phyloP scores from a whole-genome alignment of 805 yeast genomes.

The Kazachstania psychrophila region DNA sequence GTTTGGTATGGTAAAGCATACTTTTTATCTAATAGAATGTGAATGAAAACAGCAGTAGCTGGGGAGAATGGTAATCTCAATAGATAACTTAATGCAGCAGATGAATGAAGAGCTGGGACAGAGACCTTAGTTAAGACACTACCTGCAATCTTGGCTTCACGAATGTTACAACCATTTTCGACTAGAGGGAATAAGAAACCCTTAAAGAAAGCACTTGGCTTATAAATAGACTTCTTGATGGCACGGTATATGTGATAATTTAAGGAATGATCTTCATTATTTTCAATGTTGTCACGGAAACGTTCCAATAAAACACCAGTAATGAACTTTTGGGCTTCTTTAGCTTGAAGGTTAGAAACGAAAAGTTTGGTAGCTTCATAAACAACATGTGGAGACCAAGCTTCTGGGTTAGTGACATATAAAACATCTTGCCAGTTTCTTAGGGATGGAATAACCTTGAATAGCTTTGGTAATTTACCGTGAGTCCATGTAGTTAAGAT shows the following conservation, averaged over 20 bases:
- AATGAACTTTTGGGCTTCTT: slow-evolving; percentile 81
- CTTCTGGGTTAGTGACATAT: slow-evolving; percentile 83
- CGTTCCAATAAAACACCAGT: slow-evolving; percentile 58
- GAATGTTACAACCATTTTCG: slow-evolving; percentile 77
- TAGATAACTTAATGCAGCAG: slow-evolving; percentile 85
- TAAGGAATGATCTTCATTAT: slow-evolving; percentile 63
- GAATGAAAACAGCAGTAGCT: slow-evolving; percentile 81
- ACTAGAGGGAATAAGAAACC: slow-evolving; percentile 90
- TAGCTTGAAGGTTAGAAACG: slow-evolving; percentile 80
- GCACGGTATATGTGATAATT: slow-evolving; percentile 92
- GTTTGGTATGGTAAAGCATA: slow-evolving; percentile 97
- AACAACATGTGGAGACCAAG: slow-evolving; percentile 91
- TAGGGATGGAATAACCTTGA: slow-evolving; percentile 87
- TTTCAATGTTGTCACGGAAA: slow-evolving; percentile 62
- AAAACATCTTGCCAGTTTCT: slow-evolving; percentile 93
- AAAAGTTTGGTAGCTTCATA: slow-evolving; percentile 92
- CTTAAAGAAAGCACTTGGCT: slow-evolving; percentile 95
- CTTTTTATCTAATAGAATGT: slow-evolving; percentile 83
- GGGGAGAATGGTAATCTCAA: slow-evolving; percentile 78
- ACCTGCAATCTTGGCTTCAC: slow-evolving; percentile 93
- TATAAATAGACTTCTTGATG: slow-evolving; percentile 83
- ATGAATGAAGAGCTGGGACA: slow-evolving; percentile 89
- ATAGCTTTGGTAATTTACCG: slow-evolving; percentile 93
- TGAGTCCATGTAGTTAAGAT: slow-evolving; percentile 83
- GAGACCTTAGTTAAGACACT: slow-evolving; percentile 84